Evolutionary conservation across 2,329 filamentous ascomycete genomes (phyloP).

Genomic region (Scytalidium lignicola): DNA sequence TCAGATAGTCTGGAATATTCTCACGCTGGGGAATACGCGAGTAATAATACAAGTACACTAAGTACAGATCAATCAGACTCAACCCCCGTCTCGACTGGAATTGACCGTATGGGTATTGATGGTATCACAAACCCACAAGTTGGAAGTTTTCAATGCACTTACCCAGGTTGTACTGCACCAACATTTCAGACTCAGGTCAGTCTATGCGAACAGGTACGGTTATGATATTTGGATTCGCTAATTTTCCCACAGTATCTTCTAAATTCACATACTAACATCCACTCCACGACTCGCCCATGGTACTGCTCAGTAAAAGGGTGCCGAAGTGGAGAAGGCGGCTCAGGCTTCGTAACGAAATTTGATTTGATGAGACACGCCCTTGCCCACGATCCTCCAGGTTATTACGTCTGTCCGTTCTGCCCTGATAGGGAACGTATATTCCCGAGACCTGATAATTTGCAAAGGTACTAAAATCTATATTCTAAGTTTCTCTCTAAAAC

Average conservation of each 20-base stretch:
- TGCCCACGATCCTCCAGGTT: constrained; percentile 90
- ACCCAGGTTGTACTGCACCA: constrained; percentile 60
- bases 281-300: constrained; percentile 60
- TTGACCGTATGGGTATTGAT: constrained; percentile 55
- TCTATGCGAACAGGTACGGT: not conserved
- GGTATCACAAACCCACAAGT: constrained; percentile 49
- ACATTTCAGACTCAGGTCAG: constrained; percentile 70
- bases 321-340: constrained; percentile 57
- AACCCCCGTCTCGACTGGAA: constrained; percentile 37
- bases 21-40: constrained; percentile 20
- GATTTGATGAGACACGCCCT: constrained; percentile 75
- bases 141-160: constrained; percentile 53
- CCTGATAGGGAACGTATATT: constrained; percentile 91
- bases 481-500: not conserved
- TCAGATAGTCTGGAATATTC: constrained; percentile 18
- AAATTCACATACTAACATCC: constrained; percentile 73
- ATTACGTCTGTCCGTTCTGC: constrained; percentile 95
- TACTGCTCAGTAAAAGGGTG: constrained; percentile 61
- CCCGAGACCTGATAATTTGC: constrained; percentile 89
- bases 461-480: constrained; percentile 55
- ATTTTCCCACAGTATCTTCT: constrained; percentile 51
- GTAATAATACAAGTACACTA: constrained; percentile 39
- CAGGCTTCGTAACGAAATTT: constrained; percentile 68
- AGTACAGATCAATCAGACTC: constrained; percentile 39
- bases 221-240: constrained; percentile 2